Base-by-base conservation (phyloP, 306 rosid species). In the Astragalus glycyphyllos region DNA sequence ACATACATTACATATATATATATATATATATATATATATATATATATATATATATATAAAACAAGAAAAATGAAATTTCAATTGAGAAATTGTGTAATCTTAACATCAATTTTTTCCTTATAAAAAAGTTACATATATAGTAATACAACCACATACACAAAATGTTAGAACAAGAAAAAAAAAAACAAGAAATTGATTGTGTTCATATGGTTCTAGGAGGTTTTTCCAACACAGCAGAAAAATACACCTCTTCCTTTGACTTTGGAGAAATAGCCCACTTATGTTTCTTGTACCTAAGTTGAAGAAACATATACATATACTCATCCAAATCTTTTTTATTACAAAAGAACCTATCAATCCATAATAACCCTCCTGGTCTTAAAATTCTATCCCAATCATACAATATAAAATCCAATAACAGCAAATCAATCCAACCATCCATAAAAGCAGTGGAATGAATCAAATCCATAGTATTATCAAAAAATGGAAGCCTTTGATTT, bases 241-340 rank as follows among this genome's bases (percentile, higher is more conserved):
- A 83, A 77, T 84, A 89, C 34, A 91, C 84, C 76, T 91, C 96
- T 63, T 87, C 87, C 50, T 83, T 86, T 38, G 97, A 89, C 83
- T 91, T 94, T 1, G 90, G 86, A 77, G 91, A 84, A 47, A 84
- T 11, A 71, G 74, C 80, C 99, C 96, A 91, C 73, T 76, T 91
- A 67, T 89, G 96, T 71, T 89, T 91, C 89, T 82, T 95, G 88
- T 95, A 95, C 66, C 97, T 87, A 8, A 91, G 80, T 76, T 91
- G 99, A 80, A 91, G 91, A 86, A 95, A 95, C 97, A 91, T 95
- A 77, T 82, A 95, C 87, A 95, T 73, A 72, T 84, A 95, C 5
- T 86, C 91, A 64, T 95, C 99, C 56, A 89, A 82, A 85, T 91
- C 97, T 73, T 85, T 82, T 47, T 57, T 83, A 1, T 75, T 80